phyloP scores from a whole-genome alignment of 176 grass and related monocot species.

The Carex cristatella region DNA sequence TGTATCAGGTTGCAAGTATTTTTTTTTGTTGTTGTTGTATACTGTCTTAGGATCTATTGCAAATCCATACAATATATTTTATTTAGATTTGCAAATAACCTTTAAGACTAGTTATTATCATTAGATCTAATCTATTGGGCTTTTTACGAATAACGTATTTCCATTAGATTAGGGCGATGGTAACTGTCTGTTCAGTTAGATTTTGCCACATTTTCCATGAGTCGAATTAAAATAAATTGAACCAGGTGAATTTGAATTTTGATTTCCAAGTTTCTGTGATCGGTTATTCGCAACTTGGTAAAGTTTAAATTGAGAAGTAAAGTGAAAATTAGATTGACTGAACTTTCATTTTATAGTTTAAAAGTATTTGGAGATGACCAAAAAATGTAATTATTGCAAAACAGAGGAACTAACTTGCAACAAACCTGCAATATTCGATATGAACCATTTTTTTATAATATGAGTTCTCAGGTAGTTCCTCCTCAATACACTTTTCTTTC shows the following conservation, averaged over 20 bases:
- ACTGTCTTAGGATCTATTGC: neutral
- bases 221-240: neutral
- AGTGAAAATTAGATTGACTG: neutral
- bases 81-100: neutral
- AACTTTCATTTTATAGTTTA: neutral
- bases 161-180: neutral
- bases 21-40: neutral
- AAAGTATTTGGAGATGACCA: neutral
- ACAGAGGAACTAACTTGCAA: neutral
- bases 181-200: neutral
- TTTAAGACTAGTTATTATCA: neutral
- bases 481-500: neutral
- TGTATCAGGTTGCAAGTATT: slow-evolving; percentile 61
- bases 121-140: neutral
- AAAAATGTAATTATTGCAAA: neutral
- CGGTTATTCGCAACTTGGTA: neutral
- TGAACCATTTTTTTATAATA: neutral
- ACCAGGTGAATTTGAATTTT: neutral
- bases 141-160: neutral
- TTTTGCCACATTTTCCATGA: neutral
- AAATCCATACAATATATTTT: neutral
- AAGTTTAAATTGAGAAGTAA: neutral
- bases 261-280: neutral
- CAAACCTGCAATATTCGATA: neutral
- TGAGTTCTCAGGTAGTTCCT: neutral